These are phyloP conservation scores for Cucumis melo DNA, from an alignment of 306 rosid species.

Conservation along the genomic window DNA sequence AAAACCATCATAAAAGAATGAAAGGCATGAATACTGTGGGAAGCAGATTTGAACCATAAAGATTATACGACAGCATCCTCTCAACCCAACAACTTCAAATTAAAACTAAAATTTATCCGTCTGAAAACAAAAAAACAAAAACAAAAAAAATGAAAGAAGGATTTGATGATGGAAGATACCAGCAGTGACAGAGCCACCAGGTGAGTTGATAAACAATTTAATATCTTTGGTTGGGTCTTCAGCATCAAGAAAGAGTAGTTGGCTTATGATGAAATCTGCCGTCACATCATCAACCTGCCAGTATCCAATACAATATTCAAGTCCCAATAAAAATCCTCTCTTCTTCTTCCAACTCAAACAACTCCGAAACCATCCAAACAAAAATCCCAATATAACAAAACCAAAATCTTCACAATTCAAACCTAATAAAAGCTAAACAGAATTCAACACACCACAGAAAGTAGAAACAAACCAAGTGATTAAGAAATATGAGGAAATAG, in stretches of 20 bases:
- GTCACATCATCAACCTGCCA: slow-evolving; percentile 83
- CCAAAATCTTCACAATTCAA: background rate
- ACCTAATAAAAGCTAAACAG: background rate
- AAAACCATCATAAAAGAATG: background rate
- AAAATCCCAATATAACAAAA: background rate
- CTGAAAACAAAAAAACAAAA: background rate
- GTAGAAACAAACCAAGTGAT: background rate
- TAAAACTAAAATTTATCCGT: background rate
- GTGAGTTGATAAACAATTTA: slow-evolving; percentile 78
- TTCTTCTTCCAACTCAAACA: background rate
- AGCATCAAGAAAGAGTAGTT: slow-evolving; percentile 72
- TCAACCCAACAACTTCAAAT: background rate
- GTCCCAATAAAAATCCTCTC: background rate
- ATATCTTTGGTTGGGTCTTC: slow-evolving; percentile 83
- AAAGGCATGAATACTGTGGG: background rate
- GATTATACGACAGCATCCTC: background rate
- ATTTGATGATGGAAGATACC: slow-evolving; percentile 20
- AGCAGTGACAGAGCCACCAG: slow-evolving; percentile 94
- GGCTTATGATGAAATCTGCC: slow-evolving; percentile 80
- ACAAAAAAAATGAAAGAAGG: background rate
- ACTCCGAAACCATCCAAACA: background rate
- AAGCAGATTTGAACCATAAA: background rate
- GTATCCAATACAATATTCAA: background rate
- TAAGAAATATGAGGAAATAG: background rate
- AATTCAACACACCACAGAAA: background rate